A percentile compares a stretch with the other conserved stretches of the same genome.
Evolutionary conservation across 352 stramenopile species (phyloP).

Genomic region (Phytophthora sp.): DNA sequence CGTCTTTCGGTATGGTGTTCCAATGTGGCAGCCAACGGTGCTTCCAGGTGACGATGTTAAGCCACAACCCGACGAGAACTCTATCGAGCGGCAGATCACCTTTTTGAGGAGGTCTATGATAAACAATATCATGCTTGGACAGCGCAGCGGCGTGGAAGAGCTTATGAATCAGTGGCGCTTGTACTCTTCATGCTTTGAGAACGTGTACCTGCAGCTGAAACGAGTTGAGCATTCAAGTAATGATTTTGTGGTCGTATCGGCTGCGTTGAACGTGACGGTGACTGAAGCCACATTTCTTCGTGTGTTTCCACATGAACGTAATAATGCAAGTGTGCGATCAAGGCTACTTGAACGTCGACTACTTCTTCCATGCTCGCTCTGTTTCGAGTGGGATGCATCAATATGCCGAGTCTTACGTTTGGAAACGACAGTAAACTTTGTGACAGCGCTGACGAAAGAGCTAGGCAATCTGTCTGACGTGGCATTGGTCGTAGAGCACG

Average conservation of each 20-base stretch:
- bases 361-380: slow-evolving; percentile 1
- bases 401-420: neutral
- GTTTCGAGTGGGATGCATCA: slow-evolving; percentile 14
- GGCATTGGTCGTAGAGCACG: slow-evolving; percentile 3
- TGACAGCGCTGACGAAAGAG: neutral
- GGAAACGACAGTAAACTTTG: slow-evolving; percentile 7
- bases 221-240: slow-evolving; percentile 19
- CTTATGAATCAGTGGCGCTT: slow-evolving; percentile 31
- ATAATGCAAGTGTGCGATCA: neutral
- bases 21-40: neutral
- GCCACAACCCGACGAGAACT: neutral
- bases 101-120: slow-evolving; percentile 32
- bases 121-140: slow-evolving; percentile 21
- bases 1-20: slow-evolving; percentile 20
- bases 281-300: slow-evolving; percentile 1
- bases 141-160: slow-evolving; percentile 9
- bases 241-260: slow-evolving; percentile 10
- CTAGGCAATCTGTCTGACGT: slow-evolving; percentile 2
- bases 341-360: slow-evolving; percentile 17
- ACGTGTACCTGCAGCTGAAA: slow-evolving; percentile 33
- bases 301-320: slow-evolving; percentile 15
- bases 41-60: neutral
- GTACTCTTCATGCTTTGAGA: slow-evolving; percentile 30
- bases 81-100: slow-evolving; percentile 11
- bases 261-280: slow-evolving; percentile 8